A percentile compares a stretch with the other conserved stretches of the same genome.
These are phyloP conservation scores for Paraconiothyrium brasiliense DNA, from an alignment of 2,329 filamentous ascomycete genomes.

Conservation along the genomic window DNA sequence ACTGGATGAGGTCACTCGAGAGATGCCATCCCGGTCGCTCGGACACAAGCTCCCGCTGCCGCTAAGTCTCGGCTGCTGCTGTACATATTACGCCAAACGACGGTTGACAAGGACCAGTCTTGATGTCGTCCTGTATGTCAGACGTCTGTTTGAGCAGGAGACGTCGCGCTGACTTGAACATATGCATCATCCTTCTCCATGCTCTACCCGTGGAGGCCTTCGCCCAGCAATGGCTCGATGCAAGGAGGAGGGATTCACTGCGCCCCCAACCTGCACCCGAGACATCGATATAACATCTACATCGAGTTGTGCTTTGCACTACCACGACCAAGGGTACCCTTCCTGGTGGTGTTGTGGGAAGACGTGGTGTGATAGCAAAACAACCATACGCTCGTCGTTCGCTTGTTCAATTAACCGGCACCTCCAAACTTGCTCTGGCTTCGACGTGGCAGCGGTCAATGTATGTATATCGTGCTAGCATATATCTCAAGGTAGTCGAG, in stretches of 20 bases:
- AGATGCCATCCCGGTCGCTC: not conserved
- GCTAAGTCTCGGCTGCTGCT: not conserved
- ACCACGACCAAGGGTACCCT: not conserved
- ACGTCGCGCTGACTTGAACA: not conserved
- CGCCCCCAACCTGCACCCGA: constrained; percentile 15
- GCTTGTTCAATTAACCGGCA: not conserved
- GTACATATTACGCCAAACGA: not conserved
- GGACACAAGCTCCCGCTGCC: constrained; percentile 4
- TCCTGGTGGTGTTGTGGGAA: not conserved
- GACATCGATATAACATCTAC: constrained; percentile 15
- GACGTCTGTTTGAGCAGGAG: not conserved
- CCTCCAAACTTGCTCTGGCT: too few relatives aligned
- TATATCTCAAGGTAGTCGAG: not conserved
- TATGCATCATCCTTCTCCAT: not conserved
- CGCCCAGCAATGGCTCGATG: not conserved
- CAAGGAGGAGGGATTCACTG: not conserved
- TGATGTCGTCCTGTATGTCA: not conserved
- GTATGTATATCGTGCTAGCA: not conserved
- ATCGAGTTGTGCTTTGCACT: not conserved
- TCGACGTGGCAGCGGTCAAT: not conserved
- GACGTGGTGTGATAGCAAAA: not conserved
- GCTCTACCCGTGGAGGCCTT: not conserved
- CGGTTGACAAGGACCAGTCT: not conserved
- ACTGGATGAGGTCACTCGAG: not conserved
- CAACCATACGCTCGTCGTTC: not conserved